Conservation (phyloP, 2,329 filamentous ascomycete species). For the Fusarium dlaminii region DNA sequence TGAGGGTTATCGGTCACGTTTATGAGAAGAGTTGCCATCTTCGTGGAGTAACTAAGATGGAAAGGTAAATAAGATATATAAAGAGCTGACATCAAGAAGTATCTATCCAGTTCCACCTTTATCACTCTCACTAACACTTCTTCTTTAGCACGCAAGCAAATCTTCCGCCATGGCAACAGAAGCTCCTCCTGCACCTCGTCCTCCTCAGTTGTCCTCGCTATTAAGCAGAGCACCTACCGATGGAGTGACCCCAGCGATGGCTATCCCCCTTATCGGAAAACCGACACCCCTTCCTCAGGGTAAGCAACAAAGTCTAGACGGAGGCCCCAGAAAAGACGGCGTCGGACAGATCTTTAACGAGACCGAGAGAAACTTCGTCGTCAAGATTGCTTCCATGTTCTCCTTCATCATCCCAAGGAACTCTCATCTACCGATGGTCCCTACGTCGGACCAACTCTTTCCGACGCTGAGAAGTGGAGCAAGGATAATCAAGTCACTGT, state of each 20-base stretch:
- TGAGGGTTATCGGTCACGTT: background rate
- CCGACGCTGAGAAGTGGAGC: conserved; percentile 12
- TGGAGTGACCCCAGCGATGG: conserved; percentile 10
- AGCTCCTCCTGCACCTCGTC: background rate
- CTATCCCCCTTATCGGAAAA: conserved; percentile 19
- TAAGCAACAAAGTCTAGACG: background rate
- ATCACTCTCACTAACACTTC: background rate
- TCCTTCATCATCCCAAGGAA: conserved; percentile 7
- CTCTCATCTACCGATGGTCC: background rate
- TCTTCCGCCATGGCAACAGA: background rate
- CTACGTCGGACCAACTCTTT: conserved; percentile 9
- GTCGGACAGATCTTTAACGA: conserved; percentile 14
- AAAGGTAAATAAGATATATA: background rate
- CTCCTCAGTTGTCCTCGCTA: background rate
- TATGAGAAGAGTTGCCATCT: background rate
- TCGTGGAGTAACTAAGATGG: rapidly evolving
- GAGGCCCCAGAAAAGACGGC: background rate
- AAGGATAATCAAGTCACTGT: conserved; percentile 9
- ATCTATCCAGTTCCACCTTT: too few species aligned
- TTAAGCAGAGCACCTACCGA: conserved; percentile 8
- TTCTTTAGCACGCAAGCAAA: background rate
- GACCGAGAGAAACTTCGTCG: background rate
- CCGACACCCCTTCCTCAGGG: background rate
- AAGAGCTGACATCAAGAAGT: too few species aligned
- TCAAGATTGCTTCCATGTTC: background rate